Evolutionary conservation across 148 eudicot species (phyloP), one percentile per base, ranked within the genome.

Genomic region (Linanthus parryae): DNA sequence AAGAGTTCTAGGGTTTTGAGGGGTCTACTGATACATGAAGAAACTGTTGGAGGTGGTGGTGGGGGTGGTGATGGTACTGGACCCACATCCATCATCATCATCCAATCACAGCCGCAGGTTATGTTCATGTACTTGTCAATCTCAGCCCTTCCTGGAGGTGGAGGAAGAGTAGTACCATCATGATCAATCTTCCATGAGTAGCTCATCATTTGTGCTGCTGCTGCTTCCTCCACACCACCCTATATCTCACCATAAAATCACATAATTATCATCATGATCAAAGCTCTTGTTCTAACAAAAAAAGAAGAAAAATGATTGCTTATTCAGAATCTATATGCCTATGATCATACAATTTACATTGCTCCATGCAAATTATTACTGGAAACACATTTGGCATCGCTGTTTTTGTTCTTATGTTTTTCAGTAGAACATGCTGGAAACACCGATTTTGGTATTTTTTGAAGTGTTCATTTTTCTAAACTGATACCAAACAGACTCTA

Each of bases 1-100:
- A 87, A 87, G 54, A 87, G 88, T 62, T 83, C 63, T 64, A 87
- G 78, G 70, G 95, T 87, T 78, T 78, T 69, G 46, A 83, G 78
- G 46, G 77, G 71, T 31, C 62, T 18, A 1, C 20, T 18, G 6
- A 24, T 15, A 30, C n/a, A 5, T n/a, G n/a, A n/a, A n/a, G n/a
- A n/a, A n/a, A n/a, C n/a, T n/a, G n/a, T n/a, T n/a, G n/a, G n/a
- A n/a, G n/a, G n/a, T n/a, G n/a, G n/a, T n/a, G 26, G 52, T 26
- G 44, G 61, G 18, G 46, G 52, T 30, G 34, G 61, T 31, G 56
- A n/a, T n/a, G 71, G 16, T 59, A 11, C n/a, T 54, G 44, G 38
- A n/a, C 8, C 37, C 34, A 30, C 40, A 9, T 50, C 26, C 20
- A 50, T 37, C 39, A 19, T 50, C 3, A 50, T 31, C 54, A 31